These are phyloP conservation scores for Trametes coccinea DNA, from an alignment of 768 basidiomycete species.

Conservation along the genomic window DNA sequence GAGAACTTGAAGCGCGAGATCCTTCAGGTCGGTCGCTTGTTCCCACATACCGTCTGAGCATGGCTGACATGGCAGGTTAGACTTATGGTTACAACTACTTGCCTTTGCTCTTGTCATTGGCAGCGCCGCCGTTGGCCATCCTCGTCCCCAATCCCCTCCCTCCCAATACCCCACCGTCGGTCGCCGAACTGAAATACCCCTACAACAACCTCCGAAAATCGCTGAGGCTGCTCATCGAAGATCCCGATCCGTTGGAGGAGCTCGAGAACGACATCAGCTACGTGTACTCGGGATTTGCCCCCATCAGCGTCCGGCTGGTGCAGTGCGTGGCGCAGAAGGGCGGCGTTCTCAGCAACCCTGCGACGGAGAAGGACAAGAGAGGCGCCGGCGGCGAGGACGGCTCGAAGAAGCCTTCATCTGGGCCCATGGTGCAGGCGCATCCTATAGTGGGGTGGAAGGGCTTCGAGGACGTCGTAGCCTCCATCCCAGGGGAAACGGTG, in stretches of 20 bases:
- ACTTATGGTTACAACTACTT: constrained; percentile 76
- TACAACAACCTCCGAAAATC: constrained; percentile 77
- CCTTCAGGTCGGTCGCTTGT: constrained; percentile 56
- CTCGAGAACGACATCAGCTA: constrained; percentile 94
- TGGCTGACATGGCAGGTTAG: constrained; percentile 41
- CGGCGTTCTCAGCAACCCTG: constrained; percentile 80
- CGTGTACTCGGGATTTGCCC: constrained; percentile 96
- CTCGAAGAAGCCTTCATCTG: constrained; percentile 38
- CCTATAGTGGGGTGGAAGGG: constrained; percentile 97
- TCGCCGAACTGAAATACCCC: constrained; percentile 60
- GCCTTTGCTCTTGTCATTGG: constrained; percentile 65
- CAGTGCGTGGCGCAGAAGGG: constrained; percentile 94
- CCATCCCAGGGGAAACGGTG: constrained; percentile 83
- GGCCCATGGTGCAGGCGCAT: constrained; percentile 75
- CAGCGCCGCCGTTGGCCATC: constrained; percentile 65
- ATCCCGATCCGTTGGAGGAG: constrained; percentile 74
- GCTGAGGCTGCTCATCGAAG: constrained; percentile 90
- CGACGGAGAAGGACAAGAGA: constrained; percentile 55
- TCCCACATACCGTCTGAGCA: neutral
- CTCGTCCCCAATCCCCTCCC: constrained; percentile 71
- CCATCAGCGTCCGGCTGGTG: constrained; percentile 86
- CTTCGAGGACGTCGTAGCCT: constrained; percentile 85
- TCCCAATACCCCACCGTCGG: constrained; percentile 42
- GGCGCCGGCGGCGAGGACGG: constrained; percentile 39
- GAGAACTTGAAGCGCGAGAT: constrained; percentile 92